Evolutionary conservation across 2,329 filamentous ascomycete species (phyloP), one percentile per base, ranked within the genome.

Genomic region (Polytolypa hystricis): DNA sequence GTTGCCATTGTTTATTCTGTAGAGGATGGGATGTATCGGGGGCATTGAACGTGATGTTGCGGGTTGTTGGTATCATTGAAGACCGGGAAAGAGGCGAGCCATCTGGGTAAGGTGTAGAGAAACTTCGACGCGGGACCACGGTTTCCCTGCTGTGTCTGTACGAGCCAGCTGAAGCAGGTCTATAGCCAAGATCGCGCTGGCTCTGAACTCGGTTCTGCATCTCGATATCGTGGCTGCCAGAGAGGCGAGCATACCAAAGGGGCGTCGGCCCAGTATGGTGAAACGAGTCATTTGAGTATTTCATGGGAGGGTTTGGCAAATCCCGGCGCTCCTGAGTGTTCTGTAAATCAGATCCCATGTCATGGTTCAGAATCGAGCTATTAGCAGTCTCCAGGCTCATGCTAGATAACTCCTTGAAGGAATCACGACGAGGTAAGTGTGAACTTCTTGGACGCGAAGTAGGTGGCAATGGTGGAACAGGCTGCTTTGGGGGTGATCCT

Each of bases 11-110:
- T n/a, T n/a, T n/a, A n/a, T n/a, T n/a, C n/a, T n/a, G n/a, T n/a
- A n/a, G 28, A 30, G 17, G 30, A 6, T 15, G n/a, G 30, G 30
- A 32, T 15, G 19, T 12, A 7, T 60, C n/a, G n/a, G n/a, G n/a
- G n/a, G n/a, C n/a, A n/a, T n/a, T n/a, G n/a, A n/a, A n/a, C n/a
- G n/a, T n/a, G n/a, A n/a, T n/a, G n/a, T n/a, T n/a, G n/a, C n/a
- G n/a, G n/a, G n/a, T n/a, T n/a, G n/a, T n/a, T n/a, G n/a, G n/a
- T n/a, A n/a, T n/a, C n/a, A n/a, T n/a, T n/a, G n/a, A n/a, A n/a
- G n/a, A n/a, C n/a, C n/a, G n/a, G n/a, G n/a, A n/a, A 25, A 25
- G n/a, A 5, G 33, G 12, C 19, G 33, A 30, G 15, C 14, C 16
- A 8, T 15, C 25, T 4, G 34, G 17, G 12, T 37, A 21, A 23